Conservation (phyloP, 2,329 filamentous ascomycete species). For the Penicillium sp. region DNA sequence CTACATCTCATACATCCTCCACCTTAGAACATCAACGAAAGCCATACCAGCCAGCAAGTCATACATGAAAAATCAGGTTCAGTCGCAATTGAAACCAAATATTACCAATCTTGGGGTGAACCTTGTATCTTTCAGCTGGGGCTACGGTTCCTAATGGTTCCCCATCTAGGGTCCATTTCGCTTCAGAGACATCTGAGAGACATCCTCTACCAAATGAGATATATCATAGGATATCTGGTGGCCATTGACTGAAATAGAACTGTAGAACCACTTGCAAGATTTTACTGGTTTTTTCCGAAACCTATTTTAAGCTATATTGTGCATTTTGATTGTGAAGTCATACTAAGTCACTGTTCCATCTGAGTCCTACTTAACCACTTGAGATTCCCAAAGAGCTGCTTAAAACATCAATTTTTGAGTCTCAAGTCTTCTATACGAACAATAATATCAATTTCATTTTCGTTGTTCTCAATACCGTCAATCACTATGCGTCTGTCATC, state of each 20-base stretch:
- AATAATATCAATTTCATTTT: background rate
- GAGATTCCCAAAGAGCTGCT: background rate
- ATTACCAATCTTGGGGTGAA: background rate
- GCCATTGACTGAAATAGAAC: background rate
- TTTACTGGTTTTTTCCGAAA: background rate
- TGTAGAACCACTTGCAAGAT: background rate
- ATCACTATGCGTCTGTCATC: constrained; percentile 33
- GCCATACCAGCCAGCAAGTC: background rate
- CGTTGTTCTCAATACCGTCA: background rate
- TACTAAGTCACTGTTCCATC: background rate
- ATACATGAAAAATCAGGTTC: background rate
- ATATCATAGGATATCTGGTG: background rate
- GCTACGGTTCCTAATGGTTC: background rate
- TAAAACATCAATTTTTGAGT: background rate
- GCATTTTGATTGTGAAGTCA: background rate
- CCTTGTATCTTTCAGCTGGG: background rate
- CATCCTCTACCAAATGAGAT: background rate
- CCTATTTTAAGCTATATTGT: background rate
- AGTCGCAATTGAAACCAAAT: background rate
- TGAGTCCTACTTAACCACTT: background rate
- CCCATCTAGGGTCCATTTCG: background rate
- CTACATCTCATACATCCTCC: background rate
- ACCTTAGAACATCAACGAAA: background rate
- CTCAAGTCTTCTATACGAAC: background rate
- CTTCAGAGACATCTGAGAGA: constrained; percentile 4